A percentile compares a stretch with the other conserved stretches of the same genome.
These are phyloP conservation scores for Xylariaceae sp. DNA, from an alignment of 2,329 filamentous ascomycete genomes.

Conservation along the genomic window DNA sequence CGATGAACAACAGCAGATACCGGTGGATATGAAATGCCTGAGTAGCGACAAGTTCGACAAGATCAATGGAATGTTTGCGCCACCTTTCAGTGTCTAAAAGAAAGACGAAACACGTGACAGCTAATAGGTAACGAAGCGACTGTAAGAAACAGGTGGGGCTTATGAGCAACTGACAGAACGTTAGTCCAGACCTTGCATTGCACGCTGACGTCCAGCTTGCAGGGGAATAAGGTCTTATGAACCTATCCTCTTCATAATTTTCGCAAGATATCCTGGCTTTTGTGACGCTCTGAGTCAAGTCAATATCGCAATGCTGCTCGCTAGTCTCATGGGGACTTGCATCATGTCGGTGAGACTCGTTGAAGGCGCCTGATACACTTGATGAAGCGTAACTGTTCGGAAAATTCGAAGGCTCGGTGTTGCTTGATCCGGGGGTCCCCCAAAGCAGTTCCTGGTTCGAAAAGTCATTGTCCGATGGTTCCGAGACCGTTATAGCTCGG, in stretches of 20 bases:
- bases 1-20: too few relatives aligned
- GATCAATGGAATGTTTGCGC: too few relatives aligned
- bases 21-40: too few relatives aligned
- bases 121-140: neutral
- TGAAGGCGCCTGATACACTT: slow-evolving; percentile 8
- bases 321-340: slow-evolving; percentile 11
- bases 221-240: neutral
- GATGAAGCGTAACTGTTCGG: slow-evolving; percentile 7
- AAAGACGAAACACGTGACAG: too few relatives aligned
- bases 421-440: slow-evolving; percentile 14
- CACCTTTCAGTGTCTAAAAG: too few relatives aligned
- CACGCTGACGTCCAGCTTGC: neutral
- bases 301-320: neutral
- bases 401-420: slow-evolving; percentile 11
- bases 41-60: too few relatives aligned
- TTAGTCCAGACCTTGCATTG: neutral
- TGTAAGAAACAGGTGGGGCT: neutral
- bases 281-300: neutral
- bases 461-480: slow-evolving; percentile 25
- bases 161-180: neutral
- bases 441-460: slow-evolving; percentile 17
- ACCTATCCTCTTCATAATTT: neutral
- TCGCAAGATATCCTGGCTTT: neutral
- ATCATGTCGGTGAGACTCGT: slow-evolving; percentile 10
- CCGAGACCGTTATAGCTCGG: slow-evolving; percentile 21